Evolutionary conservation across 768 basidiomycete genomes (phyloP).

Genomic region (Russula brevipes): DNA sequence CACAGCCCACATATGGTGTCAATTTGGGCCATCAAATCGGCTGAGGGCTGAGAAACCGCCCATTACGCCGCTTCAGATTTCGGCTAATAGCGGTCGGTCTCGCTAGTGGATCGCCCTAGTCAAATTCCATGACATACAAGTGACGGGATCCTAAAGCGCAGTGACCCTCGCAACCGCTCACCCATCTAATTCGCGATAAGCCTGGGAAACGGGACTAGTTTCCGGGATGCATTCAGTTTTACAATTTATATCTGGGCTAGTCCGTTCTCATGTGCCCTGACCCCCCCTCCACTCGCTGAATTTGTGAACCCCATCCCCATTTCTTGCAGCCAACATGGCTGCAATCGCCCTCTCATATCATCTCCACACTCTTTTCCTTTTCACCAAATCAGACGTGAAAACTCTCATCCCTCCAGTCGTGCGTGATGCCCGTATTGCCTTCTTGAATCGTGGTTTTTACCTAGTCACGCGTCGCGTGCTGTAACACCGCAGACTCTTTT

Average conservation of each 20-base stretch:
- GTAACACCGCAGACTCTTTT: conserved; percentile 17
- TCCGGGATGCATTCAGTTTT: not conserved
- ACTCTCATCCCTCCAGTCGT: conserved; percentile 28
- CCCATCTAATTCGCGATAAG: too few species aligned
- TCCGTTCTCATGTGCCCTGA: not conserved
- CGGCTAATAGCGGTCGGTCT: too few species aligned
- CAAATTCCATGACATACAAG: too few species aligned
- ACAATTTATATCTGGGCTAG: not conserved
- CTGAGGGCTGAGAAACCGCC: too few species aligned
- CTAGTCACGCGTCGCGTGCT: not conserved
- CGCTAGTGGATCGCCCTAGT: too few species aligned
- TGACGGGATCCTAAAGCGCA: too few species aligned
- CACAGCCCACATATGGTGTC: too few species aligned
- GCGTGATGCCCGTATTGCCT: not conserved
- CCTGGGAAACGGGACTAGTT: too few species aligned
- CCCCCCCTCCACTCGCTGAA: not conserved
- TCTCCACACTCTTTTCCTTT: conserved; percentile 27
- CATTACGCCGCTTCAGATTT: too few species aligned
- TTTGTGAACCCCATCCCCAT: not conserved
- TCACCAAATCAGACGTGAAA: conserved; percentile 29
- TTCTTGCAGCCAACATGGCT: not conserved
- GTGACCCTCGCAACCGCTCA: too few species aligned
- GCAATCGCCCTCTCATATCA: not conserved
- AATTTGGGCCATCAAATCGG: too few species aligned
- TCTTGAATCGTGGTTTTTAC: not conserved